These are phyloP conservation scores for Verbascum thapsus DNA, from an alignment of 257 asterid species.

Conservation along the genomic window DNA sequence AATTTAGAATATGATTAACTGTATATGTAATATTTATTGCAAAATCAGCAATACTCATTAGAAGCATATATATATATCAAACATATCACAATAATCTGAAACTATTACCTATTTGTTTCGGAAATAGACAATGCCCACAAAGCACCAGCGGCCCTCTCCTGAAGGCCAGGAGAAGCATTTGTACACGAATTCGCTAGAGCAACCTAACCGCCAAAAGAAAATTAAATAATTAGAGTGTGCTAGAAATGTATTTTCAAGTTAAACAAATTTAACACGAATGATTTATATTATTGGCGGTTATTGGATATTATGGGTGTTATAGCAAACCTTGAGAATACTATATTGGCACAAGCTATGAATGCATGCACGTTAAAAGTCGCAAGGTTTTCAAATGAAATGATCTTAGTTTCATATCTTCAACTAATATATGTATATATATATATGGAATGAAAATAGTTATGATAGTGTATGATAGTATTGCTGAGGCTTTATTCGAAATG, in stretches of 20 bases:
- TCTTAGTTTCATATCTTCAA: neutral
- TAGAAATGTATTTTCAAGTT: neutral
- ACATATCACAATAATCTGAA: constrained; percentile 8
- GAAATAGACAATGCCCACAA: constrained; percentile 76
- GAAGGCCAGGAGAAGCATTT: constrained; percentile 62
- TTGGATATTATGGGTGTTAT: neutral
- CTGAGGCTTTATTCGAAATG: neutral
- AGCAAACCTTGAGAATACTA: neutral
- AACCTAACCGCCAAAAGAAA: constrained; percentile 23
- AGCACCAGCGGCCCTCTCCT: constrained; percentile 85
- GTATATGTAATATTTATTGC: neutral
- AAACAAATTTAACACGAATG: neutral
- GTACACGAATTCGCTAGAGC: constrained; percentile 19
- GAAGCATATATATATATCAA: constrained; percentile 15
- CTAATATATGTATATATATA: too few species aligned
- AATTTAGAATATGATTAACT: neutral
- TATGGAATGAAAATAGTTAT: too few species aligned
- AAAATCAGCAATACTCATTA: neutral
- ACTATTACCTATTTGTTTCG: constrained; percentile 79
- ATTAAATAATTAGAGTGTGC: constrained; percentile 10
- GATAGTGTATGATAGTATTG: neutral
- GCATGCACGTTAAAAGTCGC: neutral
- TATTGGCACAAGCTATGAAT: constrained; percentile 16
- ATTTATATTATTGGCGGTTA: too few species aligned
- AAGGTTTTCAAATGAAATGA: neutral